These are phyloP conservation scores for Shiraia bambusicola DNA, from an alignment of 2,329 filamentous ascomycete genomes.

Conservation along the genomic window DNA sequence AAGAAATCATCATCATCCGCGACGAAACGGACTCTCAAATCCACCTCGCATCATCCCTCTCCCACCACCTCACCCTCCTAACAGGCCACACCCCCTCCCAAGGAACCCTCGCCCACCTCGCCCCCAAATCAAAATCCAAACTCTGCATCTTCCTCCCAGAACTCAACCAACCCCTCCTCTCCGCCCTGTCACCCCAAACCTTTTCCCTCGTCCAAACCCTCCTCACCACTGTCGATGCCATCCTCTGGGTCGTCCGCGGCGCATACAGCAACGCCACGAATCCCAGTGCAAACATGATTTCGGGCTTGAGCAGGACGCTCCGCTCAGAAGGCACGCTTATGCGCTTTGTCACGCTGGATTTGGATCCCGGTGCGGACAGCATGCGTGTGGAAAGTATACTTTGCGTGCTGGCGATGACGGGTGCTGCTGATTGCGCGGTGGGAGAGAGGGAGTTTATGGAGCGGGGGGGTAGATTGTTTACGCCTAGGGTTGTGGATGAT, in stretches of 20 bases:
- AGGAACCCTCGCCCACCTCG: constrained; percentile 3
- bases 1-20: constrained; percentile 17
- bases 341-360: constrained; percentile 14
- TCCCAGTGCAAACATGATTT: constrained; percentile 14
- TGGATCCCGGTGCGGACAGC: neutral
- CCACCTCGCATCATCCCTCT: constrained; percentile 16
- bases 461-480: constrained; percentile 5
- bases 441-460: constrained; percentile 13
- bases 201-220: constrained; percentile 6
- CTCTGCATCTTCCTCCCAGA: constrained; percentile 19
- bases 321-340: constrained; percentile 12
- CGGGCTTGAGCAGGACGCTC: constrained; percentile 13
- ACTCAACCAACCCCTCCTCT: constrained; percentile 8
- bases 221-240: constrained; percentile 5
- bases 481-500: constrained; percentile 21
- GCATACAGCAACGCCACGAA: constrained; percentile 5
- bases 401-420: neutral
- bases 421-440: neutral
- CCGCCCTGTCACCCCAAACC: constrained; percentile 1
- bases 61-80: constrained; percentile 6
- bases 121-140: constrained; percentile 9
- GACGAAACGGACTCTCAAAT: constrained; percentile 12
- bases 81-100: constrained; percentile 1
- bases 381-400: neutral
- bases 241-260: constrained; percentile 11